phyloP scores from a whole-genome alignment of 78 protist genomes.

The Planoprotostelium fungivorum region DNA sequence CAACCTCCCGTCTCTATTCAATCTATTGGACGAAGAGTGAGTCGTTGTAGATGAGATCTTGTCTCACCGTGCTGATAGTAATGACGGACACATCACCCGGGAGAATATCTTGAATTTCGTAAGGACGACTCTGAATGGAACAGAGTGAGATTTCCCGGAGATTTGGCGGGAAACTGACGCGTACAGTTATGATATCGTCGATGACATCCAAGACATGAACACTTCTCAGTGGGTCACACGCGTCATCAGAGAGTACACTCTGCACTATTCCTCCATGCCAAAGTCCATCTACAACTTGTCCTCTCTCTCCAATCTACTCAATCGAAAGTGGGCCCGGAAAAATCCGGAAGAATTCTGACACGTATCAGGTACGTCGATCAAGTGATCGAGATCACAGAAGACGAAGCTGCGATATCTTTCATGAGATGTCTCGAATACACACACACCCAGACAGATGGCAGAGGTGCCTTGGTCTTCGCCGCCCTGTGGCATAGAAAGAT shows the following conservation, averaged over 20 bases:
- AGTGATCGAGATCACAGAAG: conserved; percentile 44
- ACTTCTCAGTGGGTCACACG: no score
- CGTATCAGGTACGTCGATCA: conserved; percentile 24
- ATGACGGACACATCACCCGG: not conserved
- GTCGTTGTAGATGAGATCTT: not conserved
- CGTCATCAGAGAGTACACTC: no score
- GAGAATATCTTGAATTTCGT: not conserved
- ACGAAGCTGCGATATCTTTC: conserved; percentile 55
- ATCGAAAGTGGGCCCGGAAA: no score
- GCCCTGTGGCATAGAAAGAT: conserved; percentile 44
- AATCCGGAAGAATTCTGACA: not conserved
- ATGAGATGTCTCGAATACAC: conserved; percentile 58
- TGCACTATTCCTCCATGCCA: no score
- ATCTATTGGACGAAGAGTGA: not conserved
- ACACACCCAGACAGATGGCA: conserved; percentile 56
- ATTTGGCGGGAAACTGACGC: no score
- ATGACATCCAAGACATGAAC: no score
- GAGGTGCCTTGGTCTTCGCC: conserved; percentile 61
- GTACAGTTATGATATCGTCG: no score
- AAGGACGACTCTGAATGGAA: not conserved
- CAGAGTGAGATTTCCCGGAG: not conserved
- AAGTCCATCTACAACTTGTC: no score
- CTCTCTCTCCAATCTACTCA: no score
- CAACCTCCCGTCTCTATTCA: not conserved
- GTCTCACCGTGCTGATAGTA: not conserved